A percentile compares a stretch with the other conserved stretches of the same genome.
Evolutionary conservation across 2,329 filamentous ascomycete species (phyloP).

Genomic region (Colletotrichum endophyticum): DNA sequence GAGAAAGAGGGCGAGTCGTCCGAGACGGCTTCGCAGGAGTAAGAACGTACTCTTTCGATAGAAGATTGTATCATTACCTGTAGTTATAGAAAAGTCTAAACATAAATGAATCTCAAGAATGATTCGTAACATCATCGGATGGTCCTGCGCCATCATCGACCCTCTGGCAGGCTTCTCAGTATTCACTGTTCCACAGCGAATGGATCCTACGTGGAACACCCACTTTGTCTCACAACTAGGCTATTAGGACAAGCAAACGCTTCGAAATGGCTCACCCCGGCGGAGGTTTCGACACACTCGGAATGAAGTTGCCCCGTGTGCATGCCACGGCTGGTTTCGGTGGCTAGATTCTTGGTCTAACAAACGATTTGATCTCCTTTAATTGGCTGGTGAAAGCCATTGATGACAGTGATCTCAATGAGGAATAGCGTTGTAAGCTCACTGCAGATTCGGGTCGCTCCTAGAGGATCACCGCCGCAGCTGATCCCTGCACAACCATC

Average conservation of each 20-base stretch:
- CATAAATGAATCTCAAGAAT: neutral
- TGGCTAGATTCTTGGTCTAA: neutral
- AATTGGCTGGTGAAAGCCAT: neutral
- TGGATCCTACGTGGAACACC: neutral
- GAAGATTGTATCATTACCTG: neutral
- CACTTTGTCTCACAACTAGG: neutral
- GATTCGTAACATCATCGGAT: neutral
- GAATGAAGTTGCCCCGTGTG: neutral
- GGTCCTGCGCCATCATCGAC: neutral
- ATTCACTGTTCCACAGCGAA: neutral
- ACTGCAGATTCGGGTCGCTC: neutral
- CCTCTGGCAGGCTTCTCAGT: neutral
- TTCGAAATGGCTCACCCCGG: neutral
- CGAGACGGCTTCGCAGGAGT: slow-evolving; percentile 9
- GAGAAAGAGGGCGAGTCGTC: slow-evolving; percentile 18
- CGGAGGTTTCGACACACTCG: neutral
- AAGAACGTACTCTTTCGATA: neutral
- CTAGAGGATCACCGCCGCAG: neutral
- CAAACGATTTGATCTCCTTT: neutral
- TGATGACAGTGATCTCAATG: neutral
- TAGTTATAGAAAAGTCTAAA: neutral
- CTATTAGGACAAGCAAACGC: neutral
- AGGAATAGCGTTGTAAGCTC: slow-evolving; percentile 1
- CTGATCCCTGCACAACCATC: neutral
- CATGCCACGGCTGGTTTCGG: neutral